These are phyloP conservation scores for Eucalyptus sp. DNA, from an alignment of 345 rosid species.

Conservation along the genomic window DNA sequence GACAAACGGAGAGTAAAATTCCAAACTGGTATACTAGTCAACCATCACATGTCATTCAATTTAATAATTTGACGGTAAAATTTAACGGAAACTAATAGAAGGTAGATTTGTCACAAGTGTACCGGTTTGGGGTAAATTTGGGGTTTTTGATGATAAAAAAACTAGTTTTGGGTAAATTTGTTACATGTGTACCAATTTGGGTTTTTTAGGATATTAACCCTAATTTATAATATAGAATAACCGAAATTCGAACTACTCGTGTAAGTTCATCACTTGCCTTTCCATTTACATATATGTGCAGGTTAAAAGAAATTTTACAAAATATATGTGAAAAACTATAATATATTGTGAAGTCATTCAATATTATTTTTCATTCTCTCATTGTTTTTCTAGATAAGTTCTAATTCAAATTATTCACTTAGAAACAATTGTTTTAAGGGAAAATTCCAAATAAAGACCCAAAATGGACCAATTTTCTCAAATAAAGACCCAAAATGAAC, in stretches of 20 bases:
- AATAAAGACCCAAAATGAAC: no score
- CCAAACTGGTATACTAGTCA: accelerated
- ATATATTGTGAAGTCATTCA: neutral
- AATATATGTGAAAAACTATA: neutral
- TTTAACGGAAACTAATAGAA: accelerated
- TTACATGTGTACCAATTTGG: accelerated
- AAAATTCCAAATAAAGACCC: no score
- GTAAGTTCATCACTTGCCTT: neutral
- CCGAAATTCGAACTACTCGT: neutral
- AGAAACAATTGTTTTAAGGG: neutral
- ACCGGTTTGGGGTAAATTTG: accelerated
- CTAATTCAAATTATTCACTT: neutral
- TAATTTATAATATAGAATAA: neutral
- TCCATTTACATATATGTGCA: neutral
- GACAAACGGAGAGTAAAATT: no score
- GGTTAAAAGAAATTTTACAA: neutral
- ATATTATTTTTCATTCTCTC: neutral
- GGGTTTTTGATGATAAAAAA: no score
- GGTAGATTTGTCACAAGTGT: no score
- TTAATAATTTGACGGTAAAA: no score
- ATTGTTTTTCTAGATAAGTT: neutral
- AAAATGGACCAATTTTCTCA: no score
- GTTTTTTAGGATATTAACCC: no score
- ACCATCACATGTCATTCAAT: no score
- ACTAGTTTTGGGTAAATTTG: accelerated